Evolutionary conservation across 352 stramenopile genomes (phyloP), one percentile per base, ranked within the genome.

Genomic region (Pythium volutum): DNA sequence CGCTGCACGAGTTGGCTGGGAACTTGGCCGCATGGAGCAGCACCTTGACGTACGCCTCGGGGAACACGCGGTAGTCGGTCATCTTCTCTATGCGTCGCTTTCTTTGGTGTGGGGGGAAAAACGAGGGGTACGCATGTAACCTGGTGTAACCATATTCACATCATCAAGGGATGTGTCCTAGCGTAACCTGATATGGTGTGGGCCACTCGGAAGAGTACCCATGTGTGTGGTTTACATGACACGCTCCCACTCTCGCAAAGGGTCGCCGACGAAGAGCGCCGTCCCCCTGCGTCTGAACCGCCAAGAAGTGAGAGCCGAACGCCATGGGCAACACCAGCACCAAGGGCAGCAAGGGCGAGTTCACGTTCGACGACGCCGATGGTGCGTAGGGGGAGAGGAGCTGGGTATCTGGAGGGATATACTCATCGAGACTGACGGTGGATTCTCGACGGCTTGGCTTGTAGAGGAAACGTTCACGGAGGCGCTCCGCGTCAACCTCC

Each of bases 391-490:
- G 29, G 27, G 25, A 47, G 41, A n/a, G n/a, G n/a, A n/a, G n/a
- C n/a, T n/a, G n/a, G n/a, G n/a, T n/a, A 9, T 20, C 20, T 47
- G 7, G 41, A 20, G 8, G 6, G 18, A 15, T 20, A 15, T 9
- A 47, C 41, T 22, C 41, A 47, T 12, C 7, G 33, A 38, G 33
- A 38, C 49, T 15, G 31, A 27, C 6, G 8, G 8, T 56, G 46
- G 36, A 53, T 36, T 11, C 14, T 36, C n/a, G n/a, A n/a, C n/a
- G n/a, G 3, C 10, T 36, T 11, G 31, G 2, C 25, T 58, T 29
- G 18, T 57, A 95, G 89, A 97, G 64, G 86, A 95, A 29, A 82
- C 74, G 16, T 95, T 97, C 64, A 96, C 87, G 3, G 82, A 97
- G 62, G 78, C 74, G 55, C 77, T 98, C 22, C 82, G 87, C 42